These are phyloP conservation scores for Corynascus novoguineensis DNA, from an alignment of 495 filamentous ascomycete species.

Conservation along the genomic window DNA sequence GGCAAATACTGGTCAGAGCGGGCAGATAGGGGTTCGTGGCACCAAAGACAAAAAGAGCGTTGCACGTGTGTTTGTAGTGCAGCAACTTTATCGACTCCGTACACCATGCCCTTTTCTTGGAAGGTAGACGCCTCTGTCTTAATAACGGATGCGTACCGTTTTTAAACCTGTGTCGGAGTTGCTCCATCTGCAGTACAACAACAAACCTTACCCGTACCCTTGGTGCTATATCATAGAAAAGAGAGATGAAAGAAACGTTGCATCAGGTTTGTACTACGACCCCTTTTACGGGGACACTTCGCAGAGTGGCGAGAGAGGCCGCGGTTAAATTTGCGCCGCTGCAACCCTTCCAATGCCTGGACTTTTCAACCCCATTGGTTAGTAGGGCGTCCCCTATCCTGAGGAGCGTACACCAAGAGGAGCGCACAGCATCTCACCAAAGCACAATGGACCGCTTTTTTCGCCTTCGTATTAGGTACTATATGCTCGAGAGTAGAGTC, in stretches of 20 bases:
- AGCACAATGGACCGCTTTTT: background rate
- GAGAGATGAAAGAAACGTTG: background rate
- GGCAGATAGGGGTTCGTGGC: too few species aligned
- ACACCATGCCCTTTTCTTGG: too few species aligned
- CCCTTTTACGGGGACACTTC: background rate
- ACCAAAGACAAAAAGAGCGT: too few species aligned
- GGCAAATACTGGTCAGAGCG: too few species aligned
- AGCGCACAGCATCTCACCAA: background rate
- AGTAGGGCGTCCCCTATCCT: background rate
- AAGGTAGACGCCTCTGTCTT: too few species aligned
- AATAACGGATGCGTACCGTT: too few species aligned
- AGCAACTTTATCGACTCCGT: too few species aligned
- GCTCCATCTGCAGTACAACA: background rate
- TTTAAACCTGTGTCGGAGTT: too few species aligned
- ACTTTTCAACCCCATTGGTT: background rate
- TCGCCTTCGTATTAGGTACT: conserved; percentile 8
- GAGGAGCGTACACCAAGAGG: background rate
- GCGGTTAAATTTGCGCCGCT: background rate
- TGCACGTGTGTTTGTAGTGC: too few species aligned
- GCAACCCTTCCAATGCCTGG: background rate
- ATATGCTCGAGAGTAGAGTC: conserved; percentile 11
- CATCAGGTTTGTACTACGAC: background rate
- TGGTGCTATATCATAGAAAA: too few species aligned
- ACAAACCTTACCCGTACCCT: background rate
- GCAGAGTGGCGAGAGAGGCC: background rate